Conservation (phyloP, 208 protist genomes). For the Tritrichomonas foetus region DNA sequence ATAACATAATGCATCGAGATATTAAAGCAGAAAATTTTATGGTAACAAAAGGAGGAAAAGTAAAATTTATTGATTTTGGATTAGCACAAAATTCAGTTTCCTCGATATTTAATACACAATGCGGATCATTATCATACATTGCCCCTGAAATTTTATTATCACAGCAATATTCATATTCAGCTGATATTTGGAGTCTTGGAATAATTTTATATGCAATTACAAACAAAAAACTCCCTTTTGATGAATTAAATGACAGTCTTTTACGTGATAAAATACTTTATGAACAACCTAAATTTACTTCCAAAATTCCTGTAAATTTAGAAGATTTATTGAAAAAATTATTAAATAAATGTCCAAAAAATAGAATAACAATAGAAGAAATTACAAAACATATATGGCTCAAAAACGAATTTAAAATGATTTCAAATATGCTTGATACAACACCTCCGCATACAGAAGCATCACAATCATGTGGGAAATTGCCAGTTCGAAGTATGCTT, state of each 20-base stretch:
- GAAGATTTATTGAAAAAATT: neutral
- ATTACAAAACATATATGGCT: neutral
- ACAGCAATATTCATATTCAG: neutral
- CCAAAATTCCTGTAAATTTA: neutral
- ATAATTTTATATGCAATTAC: constrained; percentile 15
- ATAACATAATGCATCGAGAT: too few relatives aligned
- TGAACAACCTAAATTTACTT: neutral
- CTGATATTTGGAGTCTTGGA: constrained; percentile 41
- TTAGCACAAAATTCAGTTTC: too few relatives aligned
- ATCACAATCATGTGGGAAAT: too few relatives aligned
- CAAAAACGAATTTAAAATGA: too few relatives aligned
- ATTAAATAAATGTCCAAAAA: neutral
- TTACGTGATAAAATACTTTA: neutral
- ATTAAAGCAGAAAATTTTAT: too few relatives aligned
- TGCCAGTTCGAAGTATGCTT: too few relatives aligned
- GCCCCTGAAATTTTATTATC: constrained; percentile 16
- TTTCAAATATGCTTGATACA: too few relatives aligned
- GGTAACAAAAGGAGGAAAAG: too few relatives aligned
- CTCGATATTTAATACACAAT: too few relatives aligned
- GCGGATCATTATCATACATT: neutral
- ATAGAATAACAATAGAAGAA: neutral
- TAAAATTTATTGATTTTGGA: too few relatives aligned
- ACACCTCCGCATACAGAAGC: too few relatives aligned
- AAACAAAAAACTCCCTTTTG: neutral
- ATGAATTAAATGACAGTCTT: neutral